Conservation (phyloP, 306 rosid genomes). For the Acacia acuminata region DNA sequence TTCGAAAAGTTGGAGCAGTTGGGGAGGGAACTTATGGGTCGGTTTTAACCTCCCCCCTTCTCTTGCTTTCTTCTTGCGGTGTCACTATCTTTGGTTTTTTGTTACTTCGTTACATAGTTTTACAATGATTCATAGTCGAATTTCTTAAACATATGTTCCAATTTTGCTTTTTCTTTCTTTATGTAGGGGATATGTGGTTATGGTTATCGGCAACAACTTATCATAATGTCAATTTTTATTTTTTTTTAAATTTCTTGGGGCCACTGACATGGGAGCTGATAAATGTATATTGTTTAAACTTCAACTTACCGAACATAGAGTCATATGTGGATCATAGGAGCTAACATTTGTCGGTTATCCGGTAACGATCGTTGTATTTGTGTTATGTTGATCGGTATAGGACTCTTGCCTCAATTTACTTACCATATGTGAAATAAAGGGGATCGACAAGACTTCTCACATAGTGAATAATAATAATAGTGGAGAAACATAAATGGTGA, state of each 20-base stretch:
- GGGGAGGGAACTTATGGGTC: slow-evolving; percentile 99
- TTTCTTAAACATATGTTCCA: background rate
- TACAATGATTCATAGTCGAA: background rate
- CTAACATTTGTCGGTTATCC: too few relatives aligned
- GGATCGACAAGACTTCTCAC: background rate
- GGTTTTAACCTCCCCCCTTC: background rate
- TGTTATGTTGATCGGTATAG: background rate
- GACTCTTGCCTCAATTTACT: background rate
- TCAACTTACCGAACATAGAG: too few relatives aligned
- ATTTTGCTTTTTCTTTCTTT: slow-evolving; percentile 1
- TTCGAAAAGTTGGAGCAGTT: slow-evolving; percentile 92
- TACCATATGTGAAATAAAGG: background rate
- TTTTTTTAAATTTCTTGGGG: slow-evolving; percentile 7
- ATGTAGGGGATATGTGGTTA: slow-evolving; percentile 31
- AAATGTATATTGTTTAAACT: too few relatives aligned
- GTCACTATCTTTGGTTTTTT: background rate
- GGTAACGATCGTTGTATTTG: too few relatives aligned
- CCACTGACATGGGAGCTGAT: slow-evolving; percentile 18
- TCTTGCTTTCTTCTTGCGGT: background rate
- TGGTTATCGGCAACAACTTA: slow-evolving; percentile 17
- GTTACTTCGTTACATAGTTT: background rate
- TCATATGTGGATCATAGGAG: too few relatives aligned
- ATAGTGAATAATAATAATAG: too few relatives aligned
- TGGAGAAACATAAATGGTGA: too few relatives aligned
- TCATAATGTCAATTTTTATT: slow-evolving; percentile 24